Base-by-base conservation (phyloP, 192 early-diverging fungal species). In the Rhizophagus sp. region DNA sequence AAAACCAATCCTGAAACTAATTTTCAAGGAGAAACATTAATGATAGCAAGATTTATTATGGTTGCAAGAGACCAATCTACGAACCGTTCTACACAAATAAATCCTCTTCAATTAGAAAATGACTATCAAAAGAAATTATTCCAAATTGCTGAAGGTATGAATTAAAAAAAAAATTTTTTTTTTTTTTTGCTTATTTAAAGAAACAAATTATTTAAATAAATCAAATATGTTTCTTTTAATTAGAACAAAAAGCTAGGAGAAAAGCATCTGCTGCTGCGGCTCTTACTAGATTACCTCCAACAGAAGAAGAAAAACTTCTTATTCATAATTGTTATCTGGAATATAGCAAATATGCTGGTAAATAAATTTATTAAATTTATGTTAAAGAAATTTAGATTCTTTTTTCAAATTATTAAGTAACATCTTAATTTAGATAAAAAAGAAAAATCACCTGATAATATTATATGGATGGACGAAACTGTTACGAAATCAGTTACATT, bases 11-110 rank as follows among this genome's bases (percentile, higher is more conserved):
- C 68, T 22, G 76, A 82, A 11, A 63, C 61, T 27, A 72, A 65
- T 3, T 19, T 70, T 17, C 68, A 74, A 34, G 79, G 76, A 33
- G 72, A 92, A 62, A 88, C 90, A 8, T 91, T 95, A 73, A 85
- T 97, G 24, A 85, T 88, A 19, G 94, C 96, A 24, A 90, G 93
- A 79, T 96, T 98, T 80, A 95, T 94, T 7, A 98, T 97, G 96
- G 96, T 95, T 41, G 92, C 93, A 3, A 84, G 91, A 34, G 91
- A 96, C 82, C 87, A 93, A 8, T 75, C 84, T 39, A 95, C 94
- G 1, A 87, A 87, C 47, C 93, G 92, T 78, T 83, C 94, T 6
- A 89, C 87, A 8, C 87, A 89, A 64, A 89, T 96, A n/a, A 93
- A 93, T 75, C 92, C 92, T 41, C 82, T 98, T 57, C 80, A 84